Percentiles rank a stretch among this genome's conserved stretches.
Conservation (phyloP, 225 moss, liverwort and hornwort genomes). For the Rhytidiadelphus loreus region DNA sequence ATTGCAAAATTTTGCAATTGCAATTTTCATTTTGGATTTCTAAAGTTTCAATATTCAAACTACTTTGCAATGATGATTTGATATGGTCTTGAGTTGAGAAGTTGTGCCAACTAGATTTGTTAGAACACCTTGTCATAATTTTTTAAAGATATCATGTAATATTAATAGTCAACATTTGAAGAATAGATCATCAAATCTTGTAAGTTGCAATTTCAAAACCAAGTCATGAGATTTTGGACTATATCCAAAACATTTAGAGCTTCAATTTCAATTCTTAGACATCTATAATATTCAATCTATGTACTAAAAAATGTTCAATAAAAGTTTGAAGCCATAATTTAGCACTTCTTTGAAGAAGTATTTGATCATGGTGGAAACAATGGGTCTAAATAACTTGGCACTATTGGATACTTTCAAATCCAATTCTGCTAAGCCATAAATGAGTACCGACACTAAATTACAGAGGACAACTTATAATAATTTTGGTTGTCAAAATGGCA, state of each 20-base stretch:
- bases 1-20: neutral
- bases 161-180: neutral
- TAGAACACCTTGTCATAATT: neutral
- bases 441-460: fast-evolving
- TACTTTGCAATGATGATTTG: neutral
- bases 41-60: neutral
- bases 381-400: neutral
- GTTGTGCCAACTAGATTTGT: fast-evolving
- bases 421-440: neutral
- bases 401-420: fast-evolving
- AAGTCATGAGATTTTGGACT: neutral
- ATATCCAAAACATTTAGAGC: neutral
- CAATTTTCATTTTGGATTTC: neutral
- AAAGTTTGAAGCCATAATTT: neutral
- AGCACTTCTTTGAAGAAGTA: neutral
- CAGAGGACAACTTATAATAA: neutral
- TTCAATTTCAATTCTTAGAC: neutral
- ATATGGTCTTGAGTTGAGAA: neutral
- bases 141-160: neutral
- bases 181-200: neutral
- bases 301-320: neutral
- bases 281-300: fast-evolving
- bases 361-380: neutral
- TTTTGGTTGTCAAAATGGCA: neutral
- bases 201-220: neutral